Evolutionary conservation across 768 basidiomycete species (phyloP), one percentile per base, ranked within the genome.

Genomic region (Tubosaeta sp.): DNA sequence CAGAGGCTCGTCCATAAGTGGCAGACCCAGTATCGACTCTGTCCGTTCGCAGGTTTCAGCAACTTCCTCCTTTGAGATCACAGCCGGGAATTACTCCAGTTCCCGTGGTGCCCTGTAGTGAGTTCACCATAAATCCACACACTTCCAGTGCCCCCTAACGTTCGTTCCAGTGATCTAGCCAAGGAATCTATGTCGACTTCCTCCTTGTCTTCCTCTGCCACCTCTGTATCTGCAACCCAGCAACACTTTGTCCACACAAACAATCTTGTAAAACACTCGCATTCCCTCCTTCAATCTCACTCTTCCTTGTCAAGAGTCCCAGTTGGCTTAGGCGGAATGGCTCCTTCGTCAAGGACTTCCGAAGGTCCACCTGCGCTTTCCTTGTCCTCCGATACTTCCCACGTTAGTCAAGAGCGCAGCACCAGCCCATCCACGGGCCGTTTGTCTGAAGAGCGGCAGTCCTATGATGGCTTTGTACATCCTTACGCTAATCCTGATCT

Each of bases 401-500:
- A 42, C 38, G 17, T 51, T 19, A 14, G 42, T 38, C 50, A 53
- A 42, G 57, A 61, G 27, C 52, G 43, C 43, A 53, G 47, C 39
- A 33, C 22, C 19, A 57, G 53, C 46, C 52, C 63, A 32, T 65
- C 59, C 10, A 59, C 57, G 42, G 51, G 59, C 16, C 61, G 63
- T 57, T 67, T 65, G 52, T 61, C 64, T 38, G 72, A 71, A 54
- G 75, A 75, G 56, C 72, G 64, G 35, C 52, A 55, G 34, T 59
- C 67, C 48, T 65, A 51, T 7, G 59, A 64, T 17, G 68, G 71
- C 16, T 76, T 72, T 51, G 62, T 78, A 35, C 89, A 91, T 70
- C 89, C 89, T 26, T 91, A 89, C 64, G 89, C 89, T 48, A 89
- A 91, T 59, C 88, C 88, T 8, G 85, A 89, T 55, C 71, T 87